Evolutionary conservation across 306 rosid species (phyloP).

Genomic region (Styphnolobium japonicum): DNA sequence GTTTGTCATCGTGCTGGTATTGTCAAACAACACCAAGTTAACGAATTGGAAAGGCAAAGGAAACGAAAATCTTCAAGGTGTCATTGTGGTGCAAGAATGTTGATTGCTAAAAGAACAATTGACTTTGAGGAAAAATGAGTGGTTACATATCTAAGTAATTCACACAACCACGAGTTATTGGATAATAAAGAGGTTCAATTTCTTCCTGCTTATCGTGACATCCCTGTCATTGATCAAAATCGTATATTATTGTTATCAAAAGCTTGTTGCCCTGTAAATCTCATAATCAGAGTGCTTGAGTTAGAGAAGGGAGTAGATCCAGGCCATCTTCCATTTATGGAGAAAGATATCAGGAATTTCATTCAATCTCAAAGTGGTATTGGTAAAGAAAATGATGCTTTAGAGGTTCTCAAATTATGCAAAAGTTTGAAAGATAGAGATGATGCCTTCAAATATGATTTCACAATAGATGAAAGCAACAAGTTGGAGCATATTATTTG

Average conservation of each 20-base stretch:
- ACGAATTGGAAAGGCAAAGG: neutral
- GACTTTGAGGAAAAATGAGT: too few relatives aligned
- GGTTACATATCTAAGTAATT: too few relatives aligned
- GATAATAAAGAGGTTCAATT: neutral
- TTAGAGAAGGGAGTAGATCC: neutral
- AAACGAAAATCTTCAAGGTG: too few relatives aligned
- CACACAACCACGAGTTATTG: neutral
- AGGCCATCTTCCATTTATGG: neutral
- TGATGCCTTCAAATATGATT: neutral
- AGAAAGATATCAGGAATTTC: neutral
- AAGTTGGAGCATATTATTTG: neutral
- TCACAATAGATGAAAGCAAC: neutral
- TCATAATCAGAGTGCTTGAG: neutral
- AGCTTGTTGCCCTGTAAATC: neutral
- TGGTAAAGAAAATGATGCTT: neutral
- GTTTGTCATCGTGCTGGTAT: neutral
- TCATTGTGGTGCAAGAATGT: too few relatives aligned
- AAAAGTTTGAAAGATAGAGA: neutral
- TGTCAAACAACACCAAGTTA: too few relatives aligned
- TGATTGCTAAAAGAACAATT: too few relatives aligned
- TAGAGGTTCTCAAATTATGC: neutral
- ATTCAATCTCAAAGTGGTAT: neutral
- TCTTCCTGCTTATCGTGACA: neutral
- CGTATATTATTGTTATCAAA: neutral
- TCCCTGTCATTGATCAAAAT: neutral